Conservation (phyloP, 768 basidiomycete species). For the Serendipita vermifera region DNA sequence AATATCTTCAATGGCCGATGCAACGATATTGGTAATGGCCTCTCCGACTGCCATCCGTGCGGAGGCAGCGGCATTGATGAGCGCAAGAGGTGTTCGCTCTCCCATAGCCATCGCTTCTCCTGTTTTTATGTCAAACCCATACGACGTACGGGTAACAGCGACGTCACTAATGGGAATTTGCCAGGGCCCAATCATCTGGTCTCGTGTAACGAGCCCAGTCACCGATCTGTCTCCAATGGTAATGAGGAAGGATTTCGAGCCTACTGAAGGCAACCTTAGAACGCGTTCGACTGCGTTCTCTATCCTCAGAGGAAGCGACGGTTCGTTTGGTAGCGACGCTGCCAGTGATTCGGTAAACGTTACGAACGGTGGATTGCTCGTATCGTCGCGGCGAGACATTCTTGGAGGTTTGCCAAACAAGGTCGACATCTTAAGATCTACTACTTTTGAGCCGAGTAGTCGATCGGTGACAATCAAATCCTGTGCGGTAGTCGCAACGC, state of each 20-base stretch:
- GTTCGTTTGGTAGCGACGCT: slow-evolving; percentile 36
- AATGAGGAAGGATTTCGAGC: slow-evolving; percentile 93
- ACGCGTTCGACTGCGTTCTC: slow-evolving; percentile 62
- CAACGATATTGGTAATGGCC: slow-evolving; percentile 79
- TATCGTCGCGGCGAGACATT: slow-evolving; percentile 63
- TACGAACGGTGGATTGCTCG: slow-evolving; percentile 29
- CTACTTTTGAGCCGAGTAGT: slow-evolving; percentile 62
- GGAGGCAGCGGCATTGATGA: slow-evolving; percentile 77
- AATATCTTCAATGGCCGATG: slow-evolving; percentile 59
- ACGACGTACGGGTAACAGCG: slow-evolving; percentile 87
- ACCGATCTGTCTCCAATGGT: slow-evolving; percentile 94
- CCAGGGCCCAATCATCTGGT: slow-evolving; percentile 99
- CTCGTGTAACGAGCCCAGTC: slow-evolving; percentile 86
- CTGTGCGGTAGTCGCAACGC: slow-evolving; percentile 68
- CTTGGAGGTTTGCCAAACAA: slow-evolving; percentile 94
- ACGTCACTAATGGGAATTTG: slow-evolving; percentile 97
- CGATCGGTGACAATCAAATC: slow-evolving; percentile 83
- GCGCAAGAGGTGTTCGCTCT: slow-evolving; percentile 85
- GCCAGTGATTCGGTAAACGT: slow-evolving; percentile 62
- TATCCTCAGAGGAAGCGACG: slow-evolving; percentile 32
- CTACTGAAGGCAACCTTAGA: slow-evolving; percentile 82
- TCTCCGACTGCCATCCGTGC: slow-evolving; percentile 95
- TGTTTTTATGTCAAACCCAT: slow-evolving; percentile 69
- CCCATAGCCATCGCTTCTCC: slow-evolving; percentile 99
- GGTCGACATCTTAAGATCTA: slow-evolving; percentile 84